These are phyloP conservation scores for Apiotrichum montevideense DNA, from an alignment of 1,284 basidiomycete species.

Conservation along the genomic window DNA sequence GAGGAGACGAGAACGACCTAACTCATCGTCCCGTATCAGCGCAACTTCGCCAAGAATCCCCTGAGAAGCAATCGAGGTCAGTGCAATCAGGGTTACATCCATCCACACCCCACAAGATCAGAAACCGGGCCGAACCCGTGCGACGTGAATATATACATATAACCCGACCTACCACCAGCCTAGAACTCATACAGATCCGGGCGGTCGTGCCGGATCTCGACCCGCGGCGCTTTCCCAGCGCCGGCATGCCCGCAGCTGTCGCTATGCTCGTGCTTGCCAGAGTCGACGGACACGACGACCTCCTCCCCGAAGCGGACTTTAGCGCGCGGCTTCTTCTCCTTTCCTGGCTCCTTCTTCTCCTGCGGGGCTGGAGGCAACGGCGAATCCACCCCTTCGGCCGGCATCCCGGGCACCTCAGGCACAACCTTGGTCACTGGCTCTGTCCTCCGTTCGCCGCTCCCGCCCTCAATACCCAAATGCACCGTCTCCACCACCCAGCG, in stretches of 20 bases:
- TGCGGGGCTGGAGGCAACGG: neutral
- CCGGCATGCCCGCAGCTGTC: neutral
- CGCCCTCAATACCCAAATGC: constrained; percentile 87
- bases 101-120: too few relatives aligned
- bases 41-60: too few relatives aligned
- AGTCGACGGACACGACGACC: constrained; percentile 8
- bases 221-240: neutral
- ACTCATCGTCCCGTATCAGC: too few relatives aligned
- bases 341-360: neutral
- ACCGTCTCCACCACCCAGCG: constrained; percentile 83
- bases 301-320: constrained; percentile 40
- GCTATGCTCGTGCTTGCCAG: constrained; percentile 1
- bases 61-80: too few relatives aligned
- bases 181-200: constrained; percentile 50
- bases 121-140: too few relatives aligned
- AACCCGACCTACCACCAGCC: too few relatives aligned
- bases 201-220: constrained; percentile 42
- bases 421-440: constrained; percentile 18
- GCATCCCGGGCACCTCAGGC: neutral
- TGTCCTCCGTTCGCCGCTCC: constrained; percentile 76
- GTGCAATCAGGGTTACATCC: too few relatives aligned
- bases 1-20: too few relatives aligned
- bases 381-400: neutral
- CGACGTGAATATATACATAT: too few relatives aligned
- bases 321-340: constrained; percentile 21